Percentiles rank a stretch among this genome's conserved stretches.
Conservation (phyloP, 306 rosid species). For the Dryas alaskensis region DNA sequence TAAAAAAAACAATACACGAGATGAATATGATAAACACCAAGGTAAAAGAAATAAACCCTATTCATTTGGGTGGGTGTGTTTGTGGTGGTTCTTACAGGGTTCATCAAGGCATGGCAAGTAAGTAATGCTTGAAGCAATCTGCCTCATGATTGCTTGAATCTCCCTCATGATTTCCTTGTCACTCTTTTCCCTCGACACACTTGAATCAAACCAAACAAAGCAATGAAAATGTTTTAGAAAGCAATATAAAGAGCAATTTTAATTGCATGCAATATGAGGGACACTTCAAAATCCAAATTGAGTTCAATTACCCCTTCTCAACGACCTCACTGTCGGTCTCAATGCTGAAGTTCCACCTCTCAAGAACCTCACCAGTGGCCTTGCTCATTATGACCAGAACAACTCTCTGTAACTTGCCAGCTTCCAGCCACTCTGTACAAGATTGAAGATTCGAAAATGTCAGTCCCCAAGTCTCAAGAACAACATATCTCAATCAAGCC, state of each 20-base stretch:
- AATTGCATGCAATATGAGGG: not conserved
- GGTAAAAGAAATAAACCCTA: too few relatives aligned
- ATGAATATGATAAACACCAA: not conserved
- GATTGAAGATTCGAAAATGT: slow-evolving; percentile 16
- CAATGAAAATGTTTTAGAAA: not conserved
- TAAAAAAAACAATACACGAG: slow-evolving; percentile 21
- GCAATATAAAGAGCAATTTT: not conserved
- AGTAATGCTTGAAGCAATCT: slow-evolving; percentile 98
- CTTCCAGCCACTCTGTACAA: slow-evolving; percentile 89
- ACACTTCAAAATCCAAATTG: not conserved
- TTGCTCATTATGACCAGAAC: slow-evolving; percentile 84
- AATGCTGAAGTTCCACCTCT: slow-evolving; percentile 98
- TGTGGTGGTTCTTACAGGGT: slow-evolving; percentile 53
- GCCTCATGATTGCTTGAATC: slow-evolving; percentile 98
- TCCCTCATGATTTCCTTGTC: slow-evolving; percentile 99
- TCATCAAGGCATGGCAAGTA: slow-evolving; percentile 97
- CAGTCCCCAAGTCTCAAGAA: not conserved
- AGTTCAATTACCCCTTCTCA: slow-evolving; percentile 59
- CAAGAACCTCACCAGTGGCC: slow-evolving; percentile 77
- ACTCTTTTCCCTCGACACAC: slow-evolving; percentile 88
- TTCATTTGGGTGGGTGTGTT: not conserved
- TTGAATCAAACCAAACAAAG: slow-evolving; percentile 25
- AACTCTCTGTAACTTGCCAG: slow-evolving; percentile 95
- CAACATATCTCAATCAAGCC: slow-evolving; percentile 4
- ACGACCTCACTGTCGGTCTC: slow-evolving; percentile 85